Evolutionary conservation across 768 basidiomycete species (phyloP).

Genomic region (Lentinula sp.): DNA sequence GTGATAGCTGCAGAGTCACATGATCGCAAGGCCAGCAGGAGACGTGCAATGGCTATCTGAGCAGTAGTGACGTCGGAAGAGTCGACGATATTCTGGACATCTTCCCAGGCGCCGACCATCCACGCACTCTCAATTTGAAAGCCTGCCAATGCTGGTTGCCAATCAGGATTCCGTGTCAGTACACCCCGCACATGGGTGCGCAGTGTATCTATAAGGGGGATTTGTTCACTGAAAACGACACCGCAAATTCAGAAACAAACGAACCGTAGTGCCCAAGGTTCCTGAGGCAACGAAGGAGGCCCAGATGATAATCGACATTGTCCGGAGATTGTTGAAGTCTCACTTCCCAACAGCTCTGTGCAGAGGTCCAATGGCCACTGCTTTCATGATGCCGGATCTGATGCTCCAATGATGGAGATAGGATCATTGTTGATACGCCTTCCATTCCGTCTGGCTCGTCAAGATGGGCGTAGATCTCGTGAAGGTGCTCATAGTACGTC

Average conservation of each 20-base stretch:
- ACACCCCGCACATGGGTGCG: constrained; percentile 93
- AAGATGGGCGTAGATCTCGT: constrained; percentile 92
- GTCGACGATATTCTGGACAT: constrained; percentile 59
- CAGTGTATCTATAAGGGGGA: constrained; percentile 65
- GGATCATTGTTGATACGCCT: constrained; percentile 83
- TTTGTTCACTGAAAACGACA: constrained; percentile 4
- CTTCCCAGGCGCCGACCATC: constrained; percentile 93
- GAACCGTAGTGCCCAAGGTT: constrained; percentile 96
- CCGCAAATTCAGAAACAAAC: constrained; percentile 17
- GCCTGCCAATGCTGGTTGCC: constrained; percentile 70
- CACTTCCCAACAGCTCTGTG: constrained; percentile 99
- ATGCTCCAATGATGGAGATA: constrained; percentile 88
- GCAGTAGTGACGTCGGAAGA: constrained; percentile 46
- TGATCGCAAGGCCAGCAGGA: constrained; percentile 73
- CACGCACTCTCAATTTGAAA: constrained; percentile 93
- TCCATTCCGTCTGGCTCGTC: constrained; percentile 99
- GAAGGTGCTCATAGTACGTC: constrained; percentile 80
- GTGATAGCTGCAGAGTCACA: constrained; percentile 40
- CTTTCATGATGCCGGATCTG: constrained; percentile 98
- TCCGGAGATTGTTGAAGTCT: constrained; percentile 86
- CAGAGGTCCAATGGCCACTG: constrained; percentile 94
- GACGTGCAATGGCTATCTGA: constrained; percentile 67
- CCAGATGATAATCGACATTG: constrained; percentile 84
- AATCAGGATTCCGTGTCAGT: constrained; percentile 76
- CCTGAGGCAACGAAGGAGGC: constrained; percentile 82